Evolutionary conservation across 208 protist species (phyloP), one percentile per base, ranked within the genome.

Genomic region (Trypanosoma congolense): DNA sequence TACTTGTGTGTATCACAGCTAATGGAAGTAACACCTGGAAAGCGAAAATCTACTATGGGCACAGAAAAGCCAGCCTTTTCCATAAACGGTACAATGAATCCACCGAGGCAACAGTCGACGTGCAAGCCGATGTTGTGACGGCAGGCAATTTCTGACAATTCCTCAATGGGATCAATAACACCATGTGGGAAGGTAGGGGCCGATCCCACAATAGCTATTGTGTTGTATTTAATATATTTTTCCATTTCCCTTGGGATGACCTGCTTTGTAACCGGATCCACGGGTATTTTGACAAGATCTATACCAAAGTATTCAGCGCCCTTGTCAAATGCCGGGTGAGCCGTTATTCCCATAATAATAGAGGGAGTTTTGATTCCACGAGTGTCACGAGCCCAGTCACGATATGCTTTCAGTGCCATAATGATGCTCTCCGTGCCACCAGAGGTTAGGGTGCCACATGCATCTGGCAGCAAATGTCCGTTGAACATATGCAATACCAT

Each of bases 1-100:
- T 99, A 99, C 80, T 99, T 99, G 88, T 99, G 98, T 41, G 96
- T 98, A 77, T 99, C 98, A 51, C 83, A 92, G 8, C 97, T 99
- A 38, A 99, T 99, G 9, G 92, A 96, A 4, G 97, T 99, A 12
- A 99, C 98, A 31, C 98, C 98, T 21, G 67, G 62, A 46, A 99
- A 77, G 41, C 83, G 58, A 63, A 99, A 99, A 77, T 99, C 98
- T 40, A 98, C 96, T 1, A 86, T 31, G 29, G 87, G 91, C 38
- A 75, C 80, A 14, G 33, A 45, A 59, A 85, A 93, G 28, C 96
- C 97, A 0, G 95, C 90, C 47, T 85, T 85, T 26, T 82, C 80
- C 33, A 98, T 84, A 63, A 98, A 99, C 24, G 98, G 96, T 21
- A 99, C 77, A 41, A 99, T 79, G 64, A 99, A 99, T 22, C 96